Evolutionary conservation across 129 eudicot genomes (phyloP), one percentile per base, ranked within the genome.

Genomic region (Scalesia atractyloides): DNA sequence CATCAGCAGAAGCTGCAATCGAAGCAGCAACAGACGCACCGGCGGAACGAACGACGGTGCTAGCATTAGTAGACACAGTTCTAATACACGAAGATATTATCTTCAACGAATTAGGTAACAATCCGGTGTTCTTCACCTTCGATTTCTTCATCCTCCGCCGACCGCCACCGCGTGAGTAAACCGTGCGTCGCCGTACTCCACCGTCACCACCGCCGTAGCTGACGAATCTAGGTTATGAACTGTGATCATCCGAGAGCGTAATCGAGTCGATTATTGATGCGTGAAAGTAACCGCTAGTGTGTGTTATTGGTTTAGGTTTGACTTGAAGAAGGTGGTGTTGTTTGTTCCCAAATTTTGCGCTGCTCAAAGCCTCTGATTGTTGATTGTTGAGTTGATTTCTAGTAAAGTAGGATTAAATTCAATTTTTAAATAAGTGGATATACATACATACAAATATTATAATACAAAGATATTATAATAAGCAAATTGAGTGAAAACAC

Each of bases 61-160:
- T 86, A 67, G 96, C 96, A 79, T 86, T 86, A 43, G 88, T 79
- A 19, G 93, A 87, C 36, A 89, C 96, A 6, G 92, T 86, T 65
- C 73, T 86, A 53, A 89, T 60, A 82, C 96, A 89, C 36, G 96
- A 86, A 24, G 90, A 82, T 2, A 89, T 84, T 12, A 89, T 82
- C 79, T 79, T 89, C 74, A 84, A 62, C 5, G 96, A 84, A 78
- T 76, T 84, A 72, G 87, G 96, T 73, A 85, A 70, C 70, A 88
- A 70, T 37, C 87, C 87, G 74, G 64, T 57, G 81, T 68, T 83
- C 54, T 69, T 88, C 14, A 81, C 85, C 70, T 73, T 85, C 7
- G 44, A 73, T 54, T 86, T 86, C 96, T 70, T 82, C 96, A 83
- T 89, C 81, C 72, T 36, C 66, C 65, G 52, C 69, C 72, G 19